Percentiles rank a stretch among this genome's conserved stretches.
These are phyloP conservation scores for Lactarius hatsudake DNA, from an alignment of 768 basidiomycete genomes.

Conservation along the genomic window DNA sequence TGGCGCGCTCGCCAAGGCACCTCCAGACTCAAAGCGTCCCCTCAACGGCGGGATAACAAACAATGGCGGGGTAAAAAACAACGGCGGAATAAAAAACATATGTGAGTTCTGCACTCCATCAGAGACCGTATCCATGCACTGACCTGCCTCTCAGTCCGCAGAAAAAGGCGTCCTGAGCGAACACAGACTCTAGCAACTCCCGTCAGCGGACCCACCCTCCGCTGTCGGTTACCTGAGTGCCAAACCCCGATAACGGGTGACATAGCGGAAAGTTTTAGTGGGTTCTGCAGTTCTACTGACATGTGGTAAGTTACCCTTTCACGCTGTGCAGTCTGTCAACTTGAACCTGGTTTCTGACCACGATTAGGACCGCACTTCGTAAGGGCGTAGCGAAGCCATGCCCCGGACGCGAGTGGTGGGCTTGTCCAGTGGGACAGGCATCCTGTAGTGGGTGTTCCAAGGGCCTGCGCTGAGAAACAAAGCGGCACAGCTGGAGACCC, in stretches of 20 bases:
- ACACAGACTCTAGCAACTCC: not conserved
- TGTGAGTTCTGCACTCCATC: not conserved
- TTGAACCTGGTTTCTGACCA: not conserved
- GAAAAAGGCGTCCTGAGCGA: not conserved
- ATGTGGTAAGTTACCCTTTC: not conserved
- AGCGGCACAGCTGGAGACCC: not conserved
- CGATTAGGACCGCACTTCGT: not conserved
- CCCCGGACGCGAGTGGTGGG: not conserved
- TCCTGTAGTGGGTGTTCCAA: not conserved
- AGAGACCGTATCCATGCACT: not conserved
- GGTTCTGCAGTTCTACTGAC: slow-evolving; percentile 3
- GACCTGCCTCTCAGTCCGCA: not conserved
- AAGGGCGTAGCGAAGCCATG: not conserved
- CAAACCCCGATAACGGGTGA: not conserved
- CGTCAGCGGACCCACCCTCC: not conserved
- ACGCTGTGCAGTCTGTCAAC: not conserved
- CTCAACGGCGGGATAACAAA: not conserved
- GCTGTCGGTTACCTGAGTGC: not conserved
- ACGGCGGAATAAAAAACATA: not conserved
- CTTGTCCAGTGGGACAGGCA: not conserved
- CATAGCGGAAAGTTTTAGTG: not conserved
- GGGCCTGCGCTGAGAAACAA: too few relatives aligned
- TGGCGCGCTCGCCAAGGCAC: not conserved
- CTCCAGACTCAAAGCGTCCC: not conserved
- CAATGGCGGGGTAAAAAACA: too few relatives aligned